Conservation (phyloP, 768 basidiomycete genomes). For the Phallus indusiatus region DNA sequence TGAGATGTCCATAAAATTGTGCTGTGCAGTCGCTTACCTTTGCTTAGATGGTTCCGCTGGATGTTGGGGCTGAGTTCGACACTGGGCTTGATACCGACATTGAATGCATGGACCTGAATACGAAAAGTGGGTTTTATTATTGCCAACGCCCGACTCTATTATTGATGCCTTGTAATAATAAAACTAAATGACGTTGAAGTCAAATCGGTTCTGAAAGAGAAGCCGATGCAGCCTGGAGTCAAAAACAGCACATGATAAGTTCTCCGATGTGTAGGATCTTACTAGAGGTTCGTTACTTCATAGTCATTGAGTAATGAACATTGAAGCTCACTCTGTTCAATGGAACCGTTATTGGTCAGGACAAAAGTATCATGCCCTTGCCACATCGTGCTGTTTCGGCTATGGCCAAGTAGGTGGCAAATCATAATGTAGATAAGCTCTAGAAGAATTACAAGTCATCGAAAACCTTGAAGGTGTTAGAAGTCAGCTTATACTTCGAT, state of each 20-base stretch:
- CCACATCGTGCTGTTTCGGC: too few relatives aligned
- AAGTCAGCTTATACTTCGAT: too few relatives aligned
- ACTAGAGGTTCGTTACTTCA: constrained; percentile 84
- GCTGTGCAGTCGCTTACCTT: background rate
- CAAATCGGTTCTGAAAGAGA: constrained; percentile 84
- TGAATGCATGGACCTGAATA: constrained; percentile 88
- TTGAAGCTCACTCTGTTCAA: constrained; percentile 17
- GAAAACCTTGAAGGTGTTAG: too few relatives aligned
- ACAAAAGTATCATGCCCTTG: constrained; percentile 97
- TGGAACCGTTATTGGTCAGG: constrained; percentile 80
- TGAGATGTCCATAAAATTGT: constrained; percentile 31
- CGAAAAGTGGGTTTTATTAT: constrained; percentile 59
- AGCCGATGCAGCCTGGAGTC: constrained; percentile 85
- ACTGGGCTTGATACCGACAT: constrained; percentile 68
- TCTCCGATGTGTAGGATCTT: constrained; percentile 85
- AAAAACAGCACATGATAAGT: constrained; percentile 82
- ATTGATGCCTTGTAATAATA: background rate
- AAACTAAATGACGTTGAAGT: constrained; percentile 78
- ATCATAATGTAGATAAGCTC: too few relatives aligned
- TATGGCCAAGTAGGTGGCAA: too few relatives aligned
- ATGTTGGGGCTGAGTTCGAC: constrained; percentile 64
- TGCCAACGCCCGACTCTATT: background rate
- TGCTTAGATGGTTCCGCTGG: constrained; percentile 50
- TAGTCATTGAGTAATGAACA: background rate
- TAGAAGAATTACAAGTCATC: too few relatives aligned